Percentiles rank a stretch among this genome's conserved stretches.
Evolutionary conservation across 345 rosid species (phyloP).

Genomic region (Crucihimalaya himalaica): DNA sequence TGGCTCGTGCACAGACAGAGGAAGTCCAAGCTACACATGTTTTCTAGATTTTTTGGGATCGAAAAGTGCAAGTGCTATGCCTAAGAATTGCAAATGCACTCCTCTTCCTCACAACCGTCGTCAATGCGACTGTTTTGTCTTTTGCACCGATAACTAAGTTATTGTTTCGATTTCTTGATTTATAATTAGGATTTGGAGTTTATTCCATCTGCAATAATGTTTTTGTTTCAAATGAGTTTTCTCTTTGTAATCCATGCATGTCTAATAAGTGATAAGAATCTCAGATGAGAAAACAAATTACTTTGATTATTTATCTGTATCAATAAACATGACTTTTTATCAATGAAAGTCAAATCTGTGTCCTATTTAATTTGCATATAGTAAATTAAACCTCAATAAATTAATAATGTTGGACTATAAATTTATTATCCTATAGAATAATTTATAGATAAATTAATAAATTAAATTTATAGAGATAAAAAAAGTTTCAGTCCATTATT

Average conservation of each 20-base stretch:
- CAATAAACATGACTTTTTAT: background rate
- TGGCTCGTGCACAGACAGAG: conserved; percentile 21
- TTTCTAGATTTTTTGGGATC: conserved; percentile 24
- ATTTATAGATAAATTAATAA: too few species aligned
- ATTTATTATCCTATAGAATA: too few species aligned
- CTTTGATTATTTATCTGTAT: background rate
- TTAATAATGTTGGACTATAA: too few species aligned
- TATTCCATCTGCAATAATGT: background rate
- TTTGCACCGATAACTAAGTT: too few species aligned
- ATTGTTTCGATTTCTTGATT: background rate
- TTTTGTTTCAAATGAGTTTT: background rate
- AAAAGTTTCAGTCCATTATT: too few species aligned
- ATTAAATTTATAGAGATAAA: too few species aligned
- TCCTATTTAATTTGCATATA: background rate
- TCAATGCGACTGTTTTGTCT: conserved; percentile 17
- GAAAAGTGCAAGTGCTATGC: conserved; percentile 27
- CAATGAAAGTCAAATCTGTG: background rate
- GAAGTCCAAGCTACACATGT: conserved; percentile 26
- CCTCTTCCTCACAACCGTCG: conserved; percentile 12
- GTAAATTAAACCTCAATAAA: too few species aligned
- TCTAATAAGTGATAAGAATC: background rate
- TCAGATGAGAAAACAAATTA: background rate
- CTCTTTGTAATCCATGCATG: background rate
- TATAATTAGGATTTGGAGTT: background rate
- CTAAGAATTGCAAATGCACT: conserved; percentile 25